Base-by-base conservation (phyloP, 2,329 filamentous ascomycete genomes). In the Basipetospora chlamydospora region DNA sequence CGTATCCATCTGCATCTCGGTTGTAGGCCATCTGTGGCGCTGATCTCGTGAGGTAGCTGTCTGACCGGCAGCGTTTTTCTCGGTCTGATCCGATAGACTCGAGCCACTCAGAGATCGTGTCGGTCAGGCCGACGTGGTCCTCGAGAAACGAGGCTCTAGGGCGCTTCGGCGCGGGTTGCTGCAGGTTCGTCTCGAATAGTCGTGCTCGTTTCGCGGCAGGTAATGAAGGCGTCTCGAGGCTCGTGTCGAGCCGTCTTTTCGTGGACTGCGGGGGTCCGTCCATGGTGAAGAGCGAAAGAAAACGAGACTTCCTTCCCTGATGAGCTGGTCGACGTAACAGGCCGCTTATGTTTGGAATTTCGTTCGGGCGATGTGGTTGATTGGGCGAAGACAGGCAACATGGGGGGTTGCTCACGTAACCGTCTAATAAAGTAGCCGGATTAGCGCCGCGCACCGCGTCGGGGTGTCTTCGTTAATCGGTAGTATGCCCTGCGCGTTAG, bases 101-200 rank as follows among this genome's bases (percentile, higher is more conserved):
- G 33, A 44, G 42, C 40, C 38, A 44, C 29, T 44, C 38, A 26
- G 42, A 40, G 32, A 41, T 33, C 21, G 26, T 15, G 15, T 42
- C 12, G 28, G 26, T 28, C 11, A 6, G 29, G 16, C n/a, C n/a
- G 16, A 20, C 39, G 20, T 34, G 23, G 33, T 41, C 31, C 32
- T 41, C 26, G 33, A 41, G 41, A 35, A 43, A 43, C 34, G 41
- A 43, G 36, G 41, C 41, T 33, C 28, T 36, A 26, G 35, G 34
- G n/a, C 38, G 38, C 21, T 35, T 40, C 15, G 26, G 29, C 37
- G 33, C 26, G 16, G 17, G 37, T 34, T 31, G 37, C 37, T 29
- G 33, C 21, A 29, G 37, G 16, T 25, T 36, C n/a, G 32, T 39
- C 17, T 39, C n/a, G 31, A 25, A 21, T 26, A 28, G 28, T 39